Percentiles rank a stretch among this genome's conserved stretches.
These are phyloP conservation scores for Hypoxylon perforatum DNA, from an alignment of 495 filamentous ascomycete species.

Conservation along the genomic window DNA sequence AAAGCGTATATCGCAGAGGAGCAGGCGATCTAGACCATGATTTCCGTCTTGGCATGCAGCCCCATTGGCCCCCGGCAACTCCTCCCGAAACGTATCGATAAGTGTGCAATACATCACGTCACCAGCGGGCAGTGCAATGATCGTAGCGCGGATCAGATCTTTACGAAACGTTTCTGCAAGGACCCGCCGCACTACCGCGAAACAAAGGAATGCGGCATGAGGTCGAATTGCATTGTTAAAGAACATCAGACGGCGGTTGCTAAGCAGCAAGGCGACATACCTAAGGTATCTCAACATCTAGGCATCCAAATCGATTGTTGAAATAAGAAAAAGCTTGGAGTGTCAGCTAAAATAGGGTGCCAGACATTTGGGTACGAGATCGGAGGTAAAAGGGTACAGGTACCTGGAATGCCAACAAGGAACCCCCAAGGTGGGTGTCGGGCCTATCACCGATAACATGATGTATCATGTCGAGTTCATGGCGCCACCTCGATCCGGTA, in stretches of 20 bases:
- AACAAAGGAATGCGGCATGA: not conserved
- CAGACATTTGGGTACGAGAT: not conserved
- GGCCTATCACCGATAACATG: conserved; percentile 1
- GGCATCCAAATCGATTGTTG: not conserved
- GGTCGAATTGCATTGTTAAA: not conserved
- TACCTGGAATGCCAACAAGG: not conserved
- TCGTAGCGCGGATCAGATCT: conserved; percentile 31
- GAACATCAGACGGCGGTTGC: too few relatives aligned
- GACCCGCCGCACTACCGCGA: conserved; percentile 13
- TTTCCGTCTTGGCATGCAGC: conserved; percentile 6
- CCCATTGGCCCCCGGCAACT: conserved; percentile 14
- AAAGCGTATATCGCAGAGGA: not conserved
- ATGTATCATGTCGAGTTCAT: conserved; percentile 14
- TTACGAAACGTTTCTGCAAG: conserved; percentile 23
- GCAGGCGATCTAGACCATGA: conserved; percentile 18
- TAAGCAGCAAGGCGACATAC: too few relatives aligned
- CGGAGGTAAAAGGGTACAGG: not conserved
- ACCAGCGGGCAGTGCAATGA: conserved; percentile 25
- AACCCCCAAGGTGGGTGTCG: not conserved
- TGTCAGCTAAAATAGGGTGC: not conserved
- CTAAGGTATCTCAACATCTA: not conserved
- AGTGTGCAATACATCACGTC: conserved; percentile 26
- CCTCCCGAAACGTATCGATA: conserved; percentile 28
- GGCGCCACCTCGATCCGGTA: conserved; percentile 1
- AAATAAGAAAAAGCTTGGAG: not conserved